These are phyloP conservation scores for Diddensiella santjacobensis DNA, from an alignment of 805 yeast genomes.

Conservation along the genomic window DNA sequence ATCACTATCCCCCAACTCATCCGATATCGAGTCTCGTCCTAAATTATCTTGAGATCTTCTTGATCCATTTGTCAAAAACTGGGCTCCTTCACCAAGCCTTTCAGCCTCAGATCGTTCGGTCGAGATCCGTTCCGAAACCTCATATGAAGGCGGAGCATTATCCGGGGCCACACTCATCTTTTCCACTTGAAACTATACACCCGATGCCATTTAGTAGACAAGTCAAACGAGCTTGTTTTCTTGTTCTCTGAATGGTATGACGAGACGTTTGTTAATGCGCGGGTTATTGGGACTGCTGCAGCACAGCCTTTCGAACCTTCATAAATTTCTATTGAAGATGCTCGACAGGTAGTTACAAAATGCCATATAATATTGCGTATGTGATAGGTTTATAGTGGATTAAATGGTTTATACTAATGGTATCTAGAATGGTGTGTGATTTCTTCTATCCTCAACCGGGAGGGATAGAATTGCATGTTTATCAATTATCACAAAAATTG, in stretches of 20 bases:
- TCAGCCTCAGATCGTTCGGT: slow-evolving; percentile 13
- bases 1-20: slow-evolving; percentile 5
- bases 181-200: no score
- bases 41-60: background rate
- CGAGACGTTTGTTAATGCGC: no score
- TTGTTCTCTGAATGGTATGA: no score
- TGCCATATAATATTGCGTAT: slow-evolving; percentile 33
- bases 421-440: slow-evolving; percentile 73
- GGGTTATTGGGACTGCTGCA: no score
- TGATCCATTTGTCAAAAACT: slow-evolving; percentile 4
- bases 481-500: slow-evolving; percentile 77
- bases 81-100: slow-evolving; percentile 7
- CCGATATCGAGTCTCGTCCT: background rate
- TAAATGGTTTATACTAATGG: background rate
- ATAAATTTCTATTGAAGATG: no score
- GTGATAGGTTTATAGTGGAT: slow-evolving; percentile 13
- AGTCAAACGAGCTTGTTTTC: no score
- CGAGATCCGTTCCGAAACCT: slow-evolving; percentile 2
- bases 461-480: slow-evolving; percentile 93
- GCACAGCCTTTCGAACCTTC: no score
- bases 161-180: slow-evolving; percentile 6
- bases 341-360: no score
- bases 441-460: slow-evolving; percentile 98
- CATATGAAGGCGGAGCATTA: slow-evolving; percentile 17
- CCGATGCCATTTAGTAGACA: no score